phyloP scores from a whole-genome alignment of 345 rosid genomes.

The Combretum micranthum region DNA sequence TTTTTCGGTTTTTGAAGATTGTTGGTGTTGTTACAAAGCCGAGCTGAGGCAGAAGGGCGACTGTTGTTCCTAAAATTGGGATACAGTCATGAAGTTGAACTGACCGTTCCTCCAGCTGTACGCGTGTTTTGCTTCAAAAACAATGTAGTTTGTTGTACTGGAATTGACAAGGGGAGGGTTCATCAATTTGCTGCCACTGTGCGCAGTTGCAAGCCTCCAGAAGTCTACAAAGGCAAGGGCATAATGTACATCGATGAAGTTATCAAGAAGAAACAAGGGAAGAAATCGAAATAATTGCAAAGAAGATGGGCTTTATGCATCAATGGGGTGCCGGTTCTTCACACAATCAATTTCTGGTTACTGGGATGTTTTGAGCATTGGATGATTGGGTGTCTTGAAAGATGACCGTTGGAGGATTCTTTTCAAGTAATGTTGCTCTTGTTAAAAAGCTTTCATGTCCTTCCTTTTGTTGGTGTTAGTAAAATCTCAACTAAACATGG shows the following conservation, averaged over 20 bases:
- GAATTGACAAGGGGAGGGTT: slow-evolving; percentile 69
- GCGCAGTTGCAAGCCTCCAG: slow-evolving; percentile 77
- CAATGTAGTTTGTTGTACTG: slow-evolving; percentile 83
- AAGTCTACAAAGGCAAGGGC: slow-evolving; percentile 75
- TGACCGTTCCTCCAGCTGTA: slow-evolving; percentile 69
- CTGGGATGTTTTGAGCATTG: too few relatives aligned
- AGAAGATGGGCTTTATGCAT: too few relatives aligned
- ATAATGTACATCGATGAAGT: slow-evolving; percentile 72
- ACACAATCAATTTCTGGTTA: too few relatives aligned
- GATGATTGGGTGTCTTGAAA: too few relatives aligned
- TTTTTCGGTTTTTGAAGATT: slow-evolving; percentile 60
- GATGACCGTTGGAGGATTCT: too few relatives aligned
- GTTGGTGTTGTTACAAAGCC: slow-evolving; percentile 80
- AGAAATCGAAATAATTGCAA: slow-evolving; percentile 43
- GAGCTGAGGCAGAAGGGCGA: slow-evolving; percentile 61
- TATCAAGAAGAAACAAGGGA: slow-evolving; percentile 64
- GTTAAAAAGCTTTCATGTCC: too few relatives aligned
- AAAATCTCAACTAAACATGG: too few relatives aligned
- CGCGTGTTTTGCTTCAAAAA: slow-evolving; percentile 83
- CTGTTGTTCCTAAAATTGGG: slow-evolving; percentile 64
- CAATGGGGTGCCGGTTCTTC: too few relatives aligned
- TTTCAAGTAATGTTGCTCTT: too few relatives aligned
- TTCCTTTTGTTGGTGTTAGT: too few relatives aligned
- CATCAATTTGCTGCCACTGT: slow-evolving; percentile 79
- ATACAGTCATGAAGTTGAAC: slow-evolving; percentile 82